A percentile compares a stretch with the other conserved stretches of the same genome.
Conservation (phyloP, 2,329 filamentous ascomycete genomes). For the Teratosphaeria epicoccoides region DNA sequence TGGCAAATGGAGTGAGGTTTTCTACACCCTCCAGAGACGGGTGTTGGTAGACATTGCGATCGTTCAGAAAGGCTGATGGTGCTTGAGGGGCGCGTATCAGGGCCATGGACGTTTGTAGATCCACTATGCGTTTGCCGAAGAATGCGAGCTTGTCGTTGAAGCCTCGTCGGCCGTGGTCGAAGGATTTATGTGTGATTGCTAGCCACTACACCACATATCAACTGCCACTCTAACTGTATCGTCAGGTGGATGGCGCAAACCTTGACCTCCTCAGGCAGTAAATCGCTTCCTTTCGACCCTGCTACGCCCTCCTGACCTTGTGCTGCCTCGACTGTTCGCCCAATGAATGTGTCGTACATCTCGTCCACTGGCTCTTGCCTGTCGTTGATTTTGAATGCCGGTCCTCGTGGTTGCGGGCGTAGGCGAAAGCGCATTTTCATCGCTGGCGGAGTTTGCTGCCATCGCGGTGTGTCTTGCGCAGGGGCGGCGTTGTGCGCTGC, state of each 20-base stretch:
- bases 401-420: slow-evolving; percentile 47
- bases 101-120: slow-evolving; percentile 54
- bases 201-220: slow-evolving; percentile 51
- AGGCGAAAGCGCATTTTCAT: slow-evolving; percentile 43
- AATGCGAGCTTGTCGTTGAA: slow-evolving; percentile 92
- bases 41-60: slow-evolving; percentile 46
- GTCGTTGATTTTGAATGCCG: slow-evolving; percentile 60
- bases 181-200: slow-evolving; percentile 95
- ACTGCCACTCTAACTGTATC: not conserved
- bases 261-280: slow-evolving; percentile 83
- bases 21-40: slow-evolving; percentile 61
- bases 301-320: slow-evolving; percentile 6
- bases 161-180: slow-evolving; percentile 85
- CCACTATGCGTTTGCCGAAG: slow-evolving; percentile 57
- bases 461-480: slow-evolving; percentile 32
- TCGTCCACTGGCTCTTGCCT: slow-evolving; percentile 63
- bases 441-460: slow-evolving; percentile 38
- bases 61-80: slow-evolving; percentile 6
- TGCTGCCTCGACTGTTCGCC: slow-evolving; percentile 30
- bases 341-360: slow-evolving; percentile 68
- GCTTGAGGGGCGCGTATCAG: slow-evolving; percentile 40
- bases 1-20: slow-evolving; percentile 54
- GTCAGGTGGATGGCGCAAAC: slow-evolving; percentile 8
- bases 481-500: slow-evolving; percentile 7
- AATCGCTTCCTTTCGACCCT: slow-evolving; percentile 47